Base-by-base conservation (phyloP, 306 rosid genomes). In the Leucaena leucocephala region DNA sequence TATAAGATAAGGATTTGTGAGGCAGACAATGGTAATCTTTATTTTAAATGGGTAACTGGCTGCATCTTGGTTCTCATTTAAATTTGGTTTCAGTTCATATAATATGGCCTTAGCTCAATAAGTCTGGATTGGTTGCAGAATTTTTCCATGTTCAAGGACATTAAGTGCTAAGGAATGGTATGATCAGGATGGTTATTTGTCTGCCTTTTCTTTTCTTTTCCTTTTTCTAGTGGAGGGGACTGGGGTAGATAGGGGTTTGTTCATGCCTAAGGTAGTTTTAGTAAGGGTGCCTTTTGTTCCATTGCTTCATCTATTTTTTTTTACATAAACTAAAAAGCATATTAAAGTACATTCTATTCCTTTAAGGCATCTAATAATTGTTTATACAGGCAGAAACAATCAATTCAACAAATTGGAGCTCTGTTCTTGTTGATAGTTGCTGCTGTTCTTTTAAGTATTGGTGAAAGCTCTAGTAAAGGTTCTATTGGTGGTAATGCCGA, bases 331-430 rank as follows among this genome's bases (percentile, higher is more conserved):
- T 27, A 27, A 27, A 27, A 27, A 27, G 27, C 27, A 27, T 1
- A 27, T 27, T 27, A 27, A 27, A 27, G 27, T 27, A 27, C 27
- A 27, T 27, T 27, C 27, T 27, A 27, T 27, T 27, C 27, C 27
- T 27, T 27, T 27, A 27, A 27, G 27, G 27, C 27, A 82, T 87
- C 84, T 85, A 59, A 81, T 71, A 39, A 68, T 68, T 38, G 21
- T 63, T 85, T 6, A 22, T 85, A 69, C 85, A 95, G 98, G 92
- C 97, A 95, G 87, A 95, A 86, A 79, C 99, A 95, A 86, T 91
- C 99, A 8, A 77, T 89, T 85, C 97, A 93, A 46, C 99, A 95
- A 85, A 78, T 95, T 79, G 99, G 98, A 81, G 99, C 99, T 55
- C 87, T 95, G 59, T 80, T 91, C 79, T 86, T 95, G 90, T 79